A percentile compares a stretch with the other conserved stretches of the same genome.
Evolutionary conservation across 768 basidiomycete genomes (phyloP).

Genomic region (Hirschioporus abietinus): DNA sequence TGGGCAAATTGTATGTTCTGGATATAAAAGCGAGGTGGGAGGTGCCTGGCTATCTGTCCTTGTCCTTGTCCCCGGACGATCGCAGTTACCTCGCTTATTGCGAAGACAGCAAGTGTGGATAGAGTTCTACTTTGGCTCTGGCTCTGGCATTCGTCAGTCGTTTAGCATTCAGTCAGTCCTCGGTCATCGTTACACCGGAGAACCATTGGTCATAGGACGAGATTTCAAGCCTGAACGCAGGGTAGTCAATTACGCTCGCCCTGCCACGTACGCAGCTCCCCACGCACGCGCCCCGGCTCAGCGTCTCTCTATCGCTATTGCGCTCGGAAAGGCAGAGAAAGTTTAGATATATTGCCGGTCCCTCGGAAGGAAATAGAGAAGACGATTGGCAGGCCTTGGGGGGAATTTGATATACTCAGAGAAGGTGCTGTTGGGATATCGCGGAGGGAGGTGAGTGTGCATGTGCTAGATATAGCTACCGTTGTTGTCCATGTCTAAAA

Average conservation of each 20-base stretch:
- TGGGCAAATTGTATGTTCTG: too few species aligned
- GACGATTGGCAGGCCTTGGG: background rate
- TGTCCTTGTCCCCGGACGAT: too few species aligned
- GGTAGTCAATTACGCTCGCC: background rate
- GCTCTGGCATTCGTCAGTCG: too few species aligned
- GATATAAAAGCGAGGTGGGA: too few species aligned
- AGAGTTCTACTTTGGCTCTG: too few species aligned
- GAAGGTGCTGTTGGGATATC: too few species aligned
- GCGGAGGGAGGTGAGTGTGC: background rate
- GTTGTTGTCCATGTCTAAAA: background rate
- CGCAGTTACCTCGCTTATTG: too few species aligned
- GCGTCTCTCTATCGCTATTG: background rate
- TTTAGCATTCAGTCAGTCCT: too few species aligned
- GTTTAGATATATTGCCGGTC: background rate
- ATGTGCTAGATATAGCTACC: background rate
- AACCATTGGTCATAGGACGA: background rate
- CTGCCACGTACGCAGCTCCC: background rate
- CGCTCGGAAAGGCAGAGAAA: background rate
- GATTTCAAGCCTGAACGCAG: background rate
- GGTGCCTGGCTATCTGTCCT: too few species aligned
- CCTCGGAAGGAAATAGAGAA: background rate
- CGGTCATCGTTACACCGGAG: too few species aligned
- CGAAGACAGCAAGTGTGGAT: too few species aligned
- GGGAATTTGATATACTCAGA: background rate
- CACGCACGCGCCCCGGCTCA: background rate